These are phyloP conservation scores for Mycosphaerelloides madeirae DNA, from an alignment of 2,329 filamentous ascomycete genomes.

Conservation along the genomic window DNA sequence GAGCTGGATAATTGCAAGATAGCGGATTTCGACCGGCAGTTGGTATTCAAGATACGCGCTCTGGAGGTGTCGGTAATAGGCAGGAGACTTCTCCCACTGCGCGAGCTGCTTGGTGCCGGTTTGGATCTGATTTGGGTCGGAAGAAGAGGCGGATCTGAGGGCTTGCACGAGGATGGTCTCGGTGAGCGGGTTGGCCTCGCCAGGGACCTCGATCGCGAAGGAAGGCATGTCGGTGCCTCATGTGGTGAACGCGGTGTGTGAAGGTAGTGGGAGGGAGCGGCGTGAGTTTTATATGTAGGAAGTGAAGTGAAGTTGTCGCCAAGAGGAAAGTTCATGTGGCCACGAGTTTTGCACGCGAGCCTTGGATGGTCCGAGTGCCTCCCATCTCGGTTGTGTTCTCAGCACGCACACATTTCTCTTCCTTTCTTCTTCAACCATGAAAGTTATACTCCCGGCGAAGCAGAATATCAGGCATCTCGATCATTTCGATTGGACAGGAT, in stretches of 20 bases:
- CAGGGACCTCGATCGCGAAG: constrained; percentile 64
- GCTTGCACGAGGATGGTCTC: constrained; percentile 45
- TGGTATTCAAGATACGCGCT: constrained; percentile 75
- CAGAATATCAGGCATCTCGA: constrained; percentile 24
- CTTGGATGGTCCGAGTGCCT: too few relatives aligned
- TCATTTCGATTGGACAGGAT: constrained; percentile 29
- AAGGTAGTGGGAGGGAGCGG: neutral
- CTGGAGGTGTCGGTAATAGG: constrained; percentile 48
- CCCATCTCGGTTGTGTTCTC: too few relatives aligned
- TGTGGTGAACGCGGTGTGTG: neutral
- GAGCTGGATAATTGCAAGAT: constrained; percentile 86
- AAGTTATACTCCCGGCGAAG: constrained; percentile 42
- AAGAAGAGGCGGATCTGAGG: constrained; percentile 46
- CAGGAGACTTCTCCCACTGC: constrained; percentile 45
- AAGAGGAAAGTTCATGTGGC: too few relatives aligned
- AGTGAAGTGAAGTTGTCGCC: too few relatives aligned
- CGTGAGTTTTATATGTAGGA: too few relatives aligned
- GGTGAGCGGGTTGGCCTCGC: constrained; percentile 63
- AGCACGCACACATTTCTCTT: constrained; percentile 1
- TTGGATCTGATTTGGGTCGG: constrained; percentile 46
- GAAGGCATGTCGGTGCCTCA: constrained; percentile 15
- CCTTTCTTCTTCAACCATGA: constrained; percentile 41
- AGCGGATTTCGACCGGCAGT: constrained; percentile 71
- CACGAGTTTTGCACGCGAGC: too few relatives aligned
- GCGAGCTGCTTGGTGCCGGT: constrained; percentile 50